phyloP scores from a whole-genome alignment of 495 filamentous ascomycete species.

The Pseudomonodictys pantanalensis region DNA sequence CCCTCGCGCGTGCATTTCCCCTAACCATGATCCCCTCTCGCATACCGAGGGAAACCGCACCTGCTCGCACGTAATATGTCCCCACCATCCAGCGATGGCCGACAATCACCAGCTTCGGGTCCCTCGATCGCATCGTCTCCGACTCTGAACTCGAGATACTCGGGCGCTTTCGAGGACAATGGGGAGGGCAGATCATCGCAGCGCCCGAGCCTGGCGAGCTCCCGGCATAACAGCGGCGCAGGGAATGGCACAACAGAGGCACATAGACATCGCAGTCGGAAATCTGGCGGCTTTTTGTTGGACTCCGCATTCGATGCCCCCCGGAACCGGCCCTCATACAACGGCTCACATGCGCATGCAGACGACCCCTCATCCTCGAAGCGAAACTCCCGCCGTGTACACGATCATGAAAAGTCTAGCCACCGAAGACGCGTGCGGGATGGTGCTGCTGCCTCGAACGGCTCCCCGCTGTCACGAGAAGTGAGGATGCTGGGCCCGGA shows the following conservation, averaged over 20 bases:
- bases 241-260: not conserved
- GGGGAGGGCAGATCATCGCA: slow-evolving; percentile 30
- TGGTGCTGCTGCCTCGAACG: slow-evolving; percentile 9
- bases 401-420: slow-evolving; percentile 1
- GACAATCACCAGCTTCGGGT: slow-evolving; percentile 22
- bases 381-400: slow-evolving; percentile 23
- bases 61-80: slow-evolving; percentile 20
- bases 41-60: not conserved
- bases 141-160: slow-evolving; percentile 24
- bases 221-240: slow-evolving; percentile 10
- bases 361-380: no score
- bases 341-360: not conserved
- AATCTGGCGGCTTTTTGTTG: slow-evolving; percentile 41
- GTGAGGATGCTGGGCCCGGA: slow-evolving; percentile 10
- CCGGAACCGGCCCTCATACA: slow-evolving; percentile 5
- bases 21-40: slow-evolving; percentile 1
- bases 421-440: slow-evolving; percentile 11
- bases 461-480: slow-evolving; percentile 37
- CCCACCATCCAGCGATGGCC: slow-evolving; percentile 22
- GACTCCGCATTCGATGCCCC: slow-evolving; percentile 29
- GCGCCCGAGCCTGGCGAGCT: not conserved
- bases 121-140: slow-evolving; percentile 18
- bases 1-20: no score
- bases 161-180: slow-evolving; percentile 18
- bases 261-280: slow-evolving; percentile 23